These are phyloP conservation scores for Spergularia azorica DNA, from an alignment of 179 eudicot genomes.

Conservation along the genomic window DNA sequence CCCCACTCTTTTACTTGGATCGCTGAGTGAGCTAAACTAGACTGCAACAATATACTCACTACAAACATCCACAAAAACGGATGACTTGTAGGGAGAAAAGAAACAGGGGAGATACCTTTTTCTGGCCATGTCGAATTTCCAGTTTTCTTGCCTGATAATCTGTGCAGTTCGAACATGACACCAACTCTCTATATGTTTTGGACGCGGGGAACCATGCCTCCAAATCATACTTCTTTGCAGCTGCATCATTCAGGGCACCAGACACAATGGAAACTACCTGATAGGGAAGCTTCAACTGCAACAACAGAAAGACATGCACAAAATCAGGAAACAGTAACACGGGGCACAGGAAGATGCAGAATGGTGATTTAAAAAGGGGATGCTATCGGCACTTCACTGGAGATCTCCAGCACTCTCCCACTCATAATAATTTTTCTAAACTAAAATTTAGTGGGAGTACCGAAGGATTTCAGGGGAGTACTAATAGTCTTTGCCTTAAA, in stretches of 20 bases:
- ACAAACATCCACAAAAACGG: no score
- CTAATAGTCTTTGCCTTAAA: no score
- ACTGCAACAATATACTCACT: no score
- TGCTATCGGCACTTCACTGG: no score
- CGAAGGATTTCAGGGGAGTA: no score
- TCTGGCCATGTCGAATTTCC: slow-evolving; percentile 84
- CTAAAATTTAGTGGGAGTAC: no score
- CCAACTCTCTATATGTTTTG: slow-evolving; percentile 71
- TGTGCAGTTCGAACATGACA: slow-evolving; percentile 95
- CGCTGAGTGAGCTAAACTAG: neutral
- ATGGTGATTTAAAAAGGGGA: neutral
- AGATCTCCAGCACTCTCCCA: no score
- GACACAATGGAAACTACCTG: slow-evolving; percentile 82
- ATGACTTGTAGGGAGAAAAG: no score
- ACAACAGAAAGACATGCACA: slow-evolving; percentile 11
- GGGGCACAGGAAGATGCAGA: neutral
- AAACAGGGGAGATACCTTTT: slow-evolving; percentile 51
- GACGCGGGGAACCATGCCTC: slow-evolving; percentile 98
- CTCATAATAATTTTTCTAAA: no score
- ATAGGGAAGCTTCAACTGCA: slow-evolving; percentile 82
- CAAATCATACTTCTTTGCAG: slow-evolving; percentile 90
- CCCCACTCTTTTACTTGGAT: neutral
- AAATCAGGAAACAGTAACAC: neutral
- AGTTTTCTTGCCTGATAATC: slow-evolving; percentile 86
- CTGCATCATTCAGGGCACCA: slow-evolving; percentile 91